Conservation (phyloP, 2,329 filamentous ascomycete species). For the Cladosporium sp. region DNA sequence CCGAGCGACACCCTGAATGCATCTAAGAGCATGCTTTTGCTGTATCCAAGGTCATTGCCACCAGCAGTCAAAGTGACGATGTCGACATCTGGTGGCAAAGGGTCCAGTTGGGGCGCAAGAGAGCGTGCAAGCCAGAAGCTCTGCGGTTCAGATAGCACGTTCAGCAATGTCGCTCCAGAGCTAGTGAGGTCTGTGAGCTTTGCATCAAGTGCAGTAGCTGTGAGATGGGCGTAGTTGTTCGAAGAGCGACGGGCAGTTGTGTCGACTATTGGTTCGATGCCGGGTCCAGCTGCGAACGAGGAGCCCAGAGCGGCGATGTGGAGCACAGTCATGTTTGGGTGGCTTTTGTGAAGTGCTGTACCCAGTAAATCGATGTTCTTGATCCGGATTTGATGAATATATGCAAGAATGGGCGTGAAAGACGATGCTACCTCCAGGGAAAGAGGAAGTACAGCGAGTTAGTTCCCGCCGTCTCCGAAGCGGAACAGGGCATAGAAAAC, state of each 20-base stretch:
- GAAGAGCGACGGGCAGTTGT: constrained; percentile 34
- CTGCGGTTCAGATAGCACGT: constrained; percentile 20
- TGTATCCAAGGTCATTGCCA: not conserved
- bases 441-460: no score
- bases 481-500: no score
- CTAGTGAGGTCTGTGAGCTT: constrained; percentile 31
- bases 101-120: constrained; percentile 14
- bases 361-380: no score
- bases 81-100: not conserved
- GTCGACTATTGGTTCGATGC: constrained; percentile 35
- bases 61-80: not conserved
- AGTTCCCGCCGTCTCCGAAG: no score
- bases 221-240: constrained; percentile 40
- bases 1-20: not conserved
- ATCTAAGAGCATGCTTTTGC: not conserved
- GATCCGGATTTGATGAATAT: no score
- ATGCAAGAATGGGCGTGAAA: no score
- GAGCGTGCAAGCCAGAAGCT: constrained; percentile 25
- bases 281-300: constrained; percentile 34
- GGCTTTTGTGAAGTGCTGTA: not conserved
- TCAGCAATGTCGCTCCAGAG: constrained; percentile 42
- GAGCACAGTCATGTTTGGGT: not conserved
- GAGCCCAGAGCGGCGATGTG: constrained; percentile 21
- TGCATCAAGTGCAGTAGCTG: constrained; percentile 35
- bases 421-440: no score